Base-by-base conservation (phyloP, 129 eudicot species). In the Calendula officinalis region DNA sequence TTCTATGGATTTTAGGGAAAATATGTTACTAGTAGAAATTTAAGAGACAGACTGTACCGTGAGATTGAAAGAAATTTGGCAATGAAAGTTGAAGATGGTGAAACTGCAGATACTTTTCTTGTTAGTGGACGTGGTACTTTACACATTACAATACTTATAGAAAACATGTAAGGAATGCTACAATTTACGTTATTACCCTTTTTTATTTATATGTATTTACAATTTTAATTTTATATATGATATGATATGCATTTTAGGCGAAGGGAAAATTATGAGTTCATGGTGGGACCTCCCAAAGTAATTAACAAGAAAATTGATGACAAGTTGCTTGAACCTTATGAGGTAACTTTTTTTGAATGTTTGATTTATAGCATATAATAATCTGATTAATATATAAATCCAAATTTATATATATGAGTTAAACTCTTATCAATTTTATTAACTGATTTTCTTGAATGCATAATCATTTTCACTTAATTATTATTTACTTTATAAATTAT, bases 281-380 rank as follows among this genome's bases (percentile, higher is more conserved):
- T 92, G 98, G 98, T 92, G 74, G 98, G 98, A 57, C 98, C 98
- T 14, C 95, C 96, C 1, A 92, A 92, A 77, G 98, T 92, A n/a
- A 92, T 92, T 69, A 92, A 83, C 78, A 92, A 88, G 71, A 85
- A 9, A 63, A 78, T 85, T 63, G 62, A 81, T 66, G 96, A 83
- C 75, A 80, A 85, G 64, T 42, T 85, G 79, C 83, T 81, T n/a
- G 99, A 92, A 71, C 99, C 99, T 60, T 92, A 64, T 66, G 99
- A 92, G 99, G 99, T 92, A 70, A 33, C 11, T 42, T 49, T 50
- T 61, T 39, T 64, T n/a, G 30, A 16, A n/a, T 71, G 43, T 38
- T 55, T 45, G 12, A 40, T 54, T 30, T 14, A 34, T 3, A 7
- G 4, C 32, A 56, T 56, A 43, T 35, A 2, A n/a, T 0, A 34